Conservation (phyloP, 2,329 filamentous ascomycete genomes). For the Aspergillus ochraceus region DNA sequence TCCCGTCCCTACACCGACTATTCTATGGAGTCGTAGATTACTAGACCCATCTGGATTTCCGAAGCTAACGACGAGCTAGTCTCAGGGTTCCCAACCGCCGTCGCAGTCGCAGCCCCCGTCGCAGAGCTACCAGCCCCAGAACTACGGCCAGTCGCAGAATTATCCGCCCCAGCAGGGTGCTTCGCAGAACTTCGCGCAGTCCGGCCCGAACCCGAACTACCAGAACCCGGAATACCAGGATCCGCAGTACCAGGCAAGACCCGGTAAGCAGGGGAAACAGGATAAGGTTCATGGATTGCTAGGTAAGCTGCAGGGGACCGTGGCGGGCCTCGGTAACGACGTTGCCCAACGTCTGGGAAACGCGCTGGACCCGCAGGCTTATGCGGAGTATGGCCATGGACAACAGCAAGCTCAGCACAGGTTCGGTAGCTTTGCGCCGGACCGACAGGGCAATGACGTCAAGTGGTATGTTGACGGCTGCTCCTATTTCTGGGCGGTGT, state of each 20-base stretch:
- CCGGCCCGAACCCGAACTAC: constrained; percentile 11
- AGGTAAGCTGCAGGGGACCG: constrained; percentile 55
- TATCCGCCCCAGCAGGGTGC: constrained; percentile 10
- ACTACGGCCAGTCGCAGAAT: neutral
- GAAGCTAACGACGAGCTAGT: neutral
- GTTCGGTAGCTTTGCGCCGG: constrained; percentile 68
- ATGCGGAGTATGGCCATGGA: constrained; percentile 45
- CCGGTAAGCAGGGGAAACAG: constrained; percentile 29
- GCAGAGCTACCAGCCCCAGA: constrained; percentile 4
- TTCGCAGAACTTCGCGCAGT: constrained; percentile 24
- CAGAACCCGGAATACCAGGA: constrained; percentile 21
- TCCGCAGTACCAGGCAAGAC: constrained; percentile 26
- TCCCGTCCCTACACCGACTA: neutral
- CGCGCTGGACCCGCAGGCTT: constrained; percentile 49
- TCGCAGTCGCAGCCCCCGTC: neutral
- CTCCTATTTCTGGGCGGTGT: constrained; percentile 83
- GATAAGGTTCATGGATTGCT: constrained; percentile 50
- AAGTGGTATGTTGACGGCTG: constrained; percentile 90
- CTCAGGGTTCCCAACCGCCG: neutral
- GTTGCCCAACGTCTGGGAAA: constrained; percentile 52
- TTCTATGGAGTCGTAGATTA: neutral
- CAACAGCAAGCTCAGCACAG: constrained; percentile 47
- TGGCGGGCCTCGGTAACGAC: constrained; percentile 53
- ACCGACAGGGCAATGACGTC: constrained; percentile 67
- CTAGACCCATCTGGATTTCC: neutral